Percentiles rank a stretch among this genome's conserved stretches.
Evolutionary conservation across 2,329 filamentous ascomycete genomes (phyloP).

Genomic region (Helicocarpus griseus): DNA sequence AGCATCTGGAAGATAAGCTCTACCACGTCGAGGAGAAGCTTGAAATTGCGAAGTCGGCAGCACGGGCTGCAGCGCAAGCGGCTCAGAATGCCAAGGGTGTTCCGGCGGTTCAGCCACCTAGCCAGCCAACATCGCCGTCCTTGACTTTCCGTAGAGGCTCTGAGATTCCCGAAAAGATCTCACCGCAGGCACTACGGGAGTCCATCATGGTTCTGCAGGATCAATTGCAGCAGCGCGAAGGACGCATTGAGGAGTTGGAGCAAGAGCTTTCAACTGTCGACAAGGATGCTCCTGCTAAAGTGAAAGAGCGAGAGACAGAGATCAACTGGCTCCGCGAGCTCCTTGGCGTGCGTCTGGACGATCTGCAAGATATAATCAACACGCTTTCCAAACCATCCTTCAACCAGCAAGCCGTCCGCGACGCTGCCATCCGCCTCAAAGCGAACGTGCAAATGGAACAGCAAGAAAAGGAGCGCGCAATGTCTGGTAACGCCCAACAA

Average conservation of each 20-base stretch:
- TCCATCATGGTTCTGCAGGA: conserved; percentile 95
- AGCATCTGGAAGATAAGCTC: conserved; percentile 78
- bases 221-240: conserved; percentile 88
- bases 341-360: conserved; percentile 78
- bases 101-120: conserved; percentile 23
- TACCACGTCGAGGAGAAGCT: conserved; percentile 81
- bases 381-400: conserved; percentile 64
- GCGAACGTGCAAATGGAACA: conserved; percentile 97
- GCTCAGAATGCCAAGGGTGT: conserved; percentile 42
- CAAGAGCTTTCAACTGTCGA: conserved; percentile 59
- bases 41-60: conserved; percentile 79
- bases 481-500: conserved; percentile 53
- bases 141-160: conserved; percentile 34
- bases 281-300: conserved; percentile 67
- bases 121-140: conserved; percentile 39
- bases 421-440: conserved; percentile 84
- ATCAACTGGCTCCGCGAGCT: conserved; percentile 92
- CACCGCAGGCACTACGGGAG: conserved; percentile 86
- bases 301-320: conserved; percentile 87
- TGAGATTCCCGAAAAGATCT: conserved; percentile 71
- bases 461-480: conserved; percentile 80
- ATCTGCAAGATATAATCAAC: conserved; percentile 83
- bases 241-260: conserved; percentile 79
- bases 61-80: conserved; percentile 69
- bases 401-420: conserved; percentile 69